Conservation (phyloP, 805 yeast species). For the Saturnispora hagleri region DNA sequence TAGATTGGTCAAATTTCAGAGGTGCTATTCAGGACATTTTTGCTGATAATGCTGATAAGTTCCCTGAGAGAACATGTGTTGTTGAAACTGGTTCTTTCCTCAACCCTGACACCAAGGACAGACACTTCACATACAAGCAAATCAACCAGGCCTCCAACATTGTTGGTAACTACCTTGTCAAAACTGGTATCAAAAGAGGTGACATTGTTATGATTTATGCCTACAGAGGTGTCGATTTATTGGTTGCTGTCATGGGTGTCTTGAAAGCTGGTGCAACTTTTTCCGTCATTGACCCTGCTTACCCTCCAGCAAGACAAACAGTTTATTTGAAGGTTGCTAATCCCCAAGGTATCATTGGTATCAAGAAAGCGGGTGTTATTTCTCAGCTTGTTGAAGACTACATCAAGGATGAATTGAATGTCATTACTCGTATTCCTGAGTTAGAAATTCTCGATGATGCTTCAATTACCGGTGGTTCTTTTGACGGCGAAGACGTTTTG, state of each 20-base stretch:
- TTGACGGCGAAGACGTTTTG: constrained; percentile 39
- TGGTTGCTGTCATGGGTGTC: constrained; percentile 96
- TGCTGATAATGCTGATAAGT: constrained; percentile 70
- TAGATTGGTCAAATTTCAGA: constrained; percentile 85
- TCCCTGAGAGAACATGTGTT: constrained; percentile 85
- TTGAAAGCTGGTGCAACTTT: constrained; percentile 98
- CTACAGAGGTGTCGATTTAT: constrained; percentile 91
- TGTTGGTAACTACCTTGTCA: constrained; percentile 80
- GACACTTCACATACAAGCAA: constrained; percentile 76
- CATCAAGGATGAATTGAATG: constrained; percentile 60
- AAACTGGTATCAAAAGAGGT: constrained; percentile 76
- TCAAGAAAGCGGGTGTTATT: constrained; percentile 81
- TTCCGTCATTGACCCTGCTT: constrained; percentile 97
- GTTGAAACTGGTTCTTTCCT: constrained; percentile 78
- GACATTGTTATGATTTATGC: constrained; percentile 98
- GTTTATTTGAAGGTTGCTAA: constrained; percentile 87
- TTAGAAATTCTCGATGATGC: constrained; percentile 76
- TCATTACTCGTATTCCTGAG: constrained; percentile 66
- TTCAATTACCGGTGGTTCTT: constrained; percentile 49
- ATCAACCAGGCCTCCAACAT: constrained; percentile 89
- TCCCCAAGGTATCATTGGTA: constrained; percentile 84
- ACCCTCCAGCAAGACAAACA: constrained; percentile 97
- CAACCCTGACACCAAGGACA: constrained; percentile 43
- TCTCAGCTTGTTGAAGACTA: constrained; percentile 73
- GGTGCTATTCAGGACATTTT: constrained; percentile 98